Evolutionary conservation across 2,329 filamentous ascomycete species (phyloP).

Genomic region (Sporothrix sp.): DNA sequence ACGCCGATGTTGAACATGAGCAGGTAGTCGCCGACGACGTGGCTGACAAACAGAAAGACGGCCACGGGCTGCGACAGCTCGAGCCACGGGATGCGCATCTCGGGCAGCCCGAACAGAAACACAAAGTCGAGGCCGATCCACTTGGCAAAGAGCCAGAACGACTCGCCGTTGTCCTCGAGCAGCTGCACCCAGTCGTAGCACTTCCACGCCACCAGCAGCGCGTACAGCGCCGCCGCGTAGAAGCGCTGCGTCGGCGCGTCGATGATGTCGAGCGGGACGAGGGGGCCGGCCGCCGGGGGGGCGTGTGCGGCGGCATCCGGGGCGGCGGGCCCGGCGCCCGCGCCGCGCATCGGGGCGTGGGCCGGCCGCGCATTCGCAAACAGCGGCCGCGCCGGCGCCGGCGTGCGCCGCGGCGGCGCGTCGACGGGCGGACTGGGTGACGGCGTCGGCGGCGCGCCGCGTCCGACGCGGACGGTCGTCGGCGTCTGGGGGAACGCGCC

Average conservation of each 20-base stretch:
- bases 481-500: conserved; percentile 23
- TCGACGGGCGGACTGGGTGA: conserved; percentile 17
- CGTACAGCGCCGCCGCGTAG: conserved; percentile 74
- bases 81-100: conserved; percentile 89
- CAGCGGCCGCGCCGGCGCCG: conserved; percentile 3
- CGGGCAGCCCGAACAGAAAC: conserved; percentile 79
- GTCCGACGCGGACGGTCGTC: conserved; percentile 9
- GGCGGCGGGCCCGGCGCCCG: background rate
- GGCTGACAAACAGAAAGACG: conserved; percentile 58
- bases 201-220: conserved; percentile 68
- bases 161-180: conserved; percentile 72
- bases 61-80: conserved; percentile 75
- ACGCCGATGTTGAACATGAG: conserved; percentile 84
- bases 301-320: background rate
- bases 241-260: conserved; percentile 87
- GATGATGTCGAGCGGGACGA: conserved; percentile 72
- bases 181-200: conserved; percentile 76
- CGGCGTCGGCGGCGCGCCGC: conserved; percentile 17
- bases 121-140: conserved; percentile 81
- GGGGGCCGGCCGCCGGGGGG: conserved; percentile 39
- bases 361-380: conserved; percentile 9
- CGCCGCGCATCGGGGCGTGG: conserved; percentile 20
- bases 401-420: background rate
- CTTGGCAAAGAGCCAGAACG: conserved; percentile 86
- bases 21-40: conserved; percentile 68